Evolutionary conservation across 257 asterid species (phyloP).

Genomic region (Jacaranda copaia): DNA sequence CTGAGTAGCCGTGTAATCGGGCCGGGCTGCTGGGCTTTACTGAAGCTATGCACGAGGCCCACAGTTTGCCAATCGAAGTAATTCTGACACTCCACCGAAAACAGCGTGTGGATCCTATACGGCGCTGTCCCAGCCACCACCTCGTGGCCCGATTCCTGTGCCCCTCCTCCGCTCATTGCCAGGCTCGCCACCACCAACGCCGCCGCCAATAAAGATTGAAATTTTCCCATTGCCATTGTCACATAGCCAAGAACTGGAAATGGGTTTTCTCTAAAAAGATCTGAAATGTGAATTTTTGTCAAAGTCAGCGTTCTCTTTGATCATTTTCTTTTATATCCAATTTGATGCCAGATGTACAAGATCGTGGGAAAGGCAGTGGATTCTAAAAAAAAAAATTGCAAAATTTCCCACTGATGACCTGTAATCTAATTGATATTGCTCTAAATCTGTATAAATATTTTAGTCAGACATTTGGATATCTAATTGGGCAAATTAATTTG

Average conservation of each 20-base stretch:
- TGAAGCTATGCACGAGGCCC: conserved; percentile 89
- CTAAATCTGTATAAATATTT: not conserved
- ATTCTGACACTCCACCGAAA: conserved; percentile 94
- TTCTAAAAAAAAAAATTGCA: conserved; percentile 14
- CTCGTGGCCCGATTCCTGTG: conserved; percentile 36
- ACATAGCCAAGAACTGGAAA: conserved; percentile 42
- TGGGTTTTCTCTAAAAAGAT: conserved; percentile 43
- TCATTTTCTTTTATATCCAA: conserved; percentile 23
- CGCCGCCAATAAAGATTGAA: conserved; percentile 35
- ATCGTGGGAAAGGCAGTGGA: conserved; percentile 36
- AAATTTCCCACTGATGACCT: conserved; percentile 29
- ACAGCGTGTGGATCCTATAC: conserved; percentile 87
- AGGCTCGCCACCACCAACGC: conserved; percentile 44
- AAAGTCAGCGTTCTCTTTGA: conserved; percentile 42
- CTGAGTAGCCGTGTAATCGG: conserved; percentile 90
- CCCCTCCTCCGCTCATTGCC: conserved; percentile 42
- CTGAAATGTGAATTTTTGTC: conserved; percentile 35
- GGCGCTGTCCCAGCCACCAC: conserved; percentile 59
- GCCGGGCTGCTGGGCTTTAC: conserved; percentile 90
- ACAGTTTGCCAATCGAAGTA: conserved; percentile 99
- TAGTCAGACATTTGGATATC: not conserved
- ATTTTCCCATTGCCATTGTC: conserved; percentile 44
- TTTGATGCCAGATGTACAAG: conserved; percentile 32
- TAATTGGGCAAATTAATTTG: not conserved
- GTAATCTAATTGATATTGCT: conserved; percentile 16